Percentiles rank a stretch among this genome's conserved stretches.
Conservation (phyloP, 257 asterid genomes). For the Marsdenia floribunda region DNA sequence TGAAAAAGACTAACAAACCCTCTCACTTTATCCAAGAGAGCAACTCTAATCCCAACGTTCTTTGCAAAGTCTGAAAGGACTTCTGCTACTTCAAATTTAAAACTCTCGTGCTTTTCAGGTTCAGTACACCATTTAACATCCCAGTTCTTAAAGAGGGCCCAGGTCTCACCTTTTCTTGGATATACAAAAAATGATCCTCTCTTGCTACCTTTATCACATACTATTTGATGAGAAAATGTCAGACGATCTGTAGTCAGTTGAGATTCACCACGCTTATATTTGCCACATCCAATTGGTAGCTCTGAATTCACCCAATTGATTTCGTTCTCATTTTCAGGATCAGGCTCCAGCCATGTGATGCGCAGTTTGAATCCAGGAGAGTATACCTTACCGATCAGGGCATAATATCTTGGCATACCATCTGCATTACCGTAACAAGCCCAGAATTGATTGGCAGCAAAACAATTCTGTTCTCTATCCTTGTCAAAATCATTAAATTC, state of each 20-base stretch:
- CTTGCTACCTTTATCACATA: conserved; percentile 32
- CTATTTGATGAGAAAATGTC: conserved; percentile 51
- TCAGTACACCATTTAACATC: conserved; percentile 49
- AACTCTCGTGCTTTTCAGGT: conserved; percentile 29
- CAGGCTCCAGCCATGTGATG: conserved; percentile 64
- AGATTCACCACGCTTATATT: conserved; percentile 33
- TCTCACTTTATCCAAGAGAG: conserved; percentile 46
- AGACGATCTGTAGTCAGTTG: conserved; percentile 19
- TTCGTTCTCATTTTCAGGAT: conserved; percentile 33
- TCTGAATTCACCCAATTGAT: conserved; percentile 29
- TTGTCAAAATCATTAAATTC: conserved; percentile 71
- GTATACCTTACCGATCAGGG: conserved; percentile 44
- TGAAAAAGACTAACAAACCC: conserved; percentile 65
- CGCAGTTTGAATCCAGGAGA: conserved; percentile 40
- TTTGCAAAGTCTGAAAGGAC: conserved; percentile 46
- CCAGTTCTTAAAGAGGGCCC: conserved; percentile 81
- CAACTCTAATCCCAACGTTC: conserved; percentile 43
- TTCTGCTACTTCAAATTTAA: conserved; percentile 64
- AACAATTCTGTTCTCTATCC: conserved; percentile 34
- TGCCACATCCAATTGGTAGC: conserved; percentile 73
- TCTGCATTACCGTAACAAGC: conserved; percentile 63
- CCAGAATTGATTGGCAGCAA: conserved; percentile 63
- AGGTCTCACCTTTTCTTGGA: conserved; percentile 66
- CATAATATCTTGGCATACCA: conserved; percentile 80
- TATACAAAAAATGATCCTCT: conserved; percentile 37